phyloP scores from a whole-genome alignment of 805 yeast genomes.

The Yamadazyma philogaea region DNA sequence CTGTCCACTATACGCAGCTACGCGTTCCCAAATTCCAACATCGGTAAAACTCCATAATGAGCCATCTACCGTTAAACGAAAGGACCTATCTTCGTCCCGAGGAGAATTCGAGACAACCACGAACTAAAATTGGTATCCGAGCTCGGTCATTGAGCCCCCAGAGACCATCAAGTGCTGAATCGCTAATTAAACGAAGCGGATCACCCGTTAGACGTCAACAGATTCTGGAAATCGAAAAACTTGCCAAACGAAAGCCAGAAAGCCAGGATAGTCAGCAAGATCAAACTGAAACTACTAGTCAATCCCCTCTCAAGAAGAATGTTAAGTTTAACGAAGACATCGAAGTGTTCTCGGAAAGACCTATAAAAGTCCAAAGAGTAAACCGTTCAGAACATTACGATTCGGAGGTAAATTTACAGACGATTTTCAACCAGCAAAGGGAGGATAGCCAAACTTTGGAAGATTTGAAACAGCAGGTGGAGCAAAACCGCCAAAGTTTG shows the following conservation, averaged over 20 bases:
- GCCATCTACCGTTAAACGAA: slow-evolving; percentile 1
- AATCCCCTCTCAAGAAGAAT: slow-evolving; percentile 7
- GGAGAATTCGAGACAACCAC: slow-evolving; percentile 5
- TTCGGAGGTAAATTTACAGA: too few species aligned
- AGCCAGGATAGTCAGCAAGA: neutral
- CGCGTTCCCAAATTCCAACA: too few species aligned
- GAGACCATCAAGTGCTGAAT: slow-evolving; percentile 7
- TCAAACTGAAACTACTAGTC: slow-evolving; percentile 2
- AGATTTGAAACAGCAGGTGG: neutral
- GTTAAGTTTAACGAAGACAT: slow-evolving; percentile 14
- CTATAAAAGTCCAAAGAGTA: slow-evolving; percentile 1
- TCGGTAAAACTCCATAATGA: neutral
- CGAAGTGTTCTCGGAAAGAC: slow-evolving; percentile 5
- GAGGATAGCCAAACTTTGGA: neutral
- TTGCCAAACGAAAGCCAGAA: neutral
- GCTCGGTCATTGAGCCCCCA: slow-evolving; percentile 7
- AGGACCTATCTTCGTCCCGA: slow-evolving; percentile 6
- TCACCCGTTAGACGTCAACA: slow-evolving; percentile 32
- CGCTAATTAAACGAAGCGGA: slow-evolving; percentile 24
- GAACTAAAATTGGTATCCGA: slow-evolving; percentile 4
- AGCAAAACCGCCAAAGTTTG: neutral
- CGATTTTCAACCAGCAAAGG: neutral
- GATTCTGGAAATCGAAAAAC: slow-evolving; percentile 27
- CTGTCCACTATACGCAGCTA: too few species aligned
- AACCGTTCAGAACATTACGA: neutral